Evolutionary conservation across 2,329 filamentous ascomycete genomes (phyloP).

Genomic region (Apiospora koreana): DNA sequence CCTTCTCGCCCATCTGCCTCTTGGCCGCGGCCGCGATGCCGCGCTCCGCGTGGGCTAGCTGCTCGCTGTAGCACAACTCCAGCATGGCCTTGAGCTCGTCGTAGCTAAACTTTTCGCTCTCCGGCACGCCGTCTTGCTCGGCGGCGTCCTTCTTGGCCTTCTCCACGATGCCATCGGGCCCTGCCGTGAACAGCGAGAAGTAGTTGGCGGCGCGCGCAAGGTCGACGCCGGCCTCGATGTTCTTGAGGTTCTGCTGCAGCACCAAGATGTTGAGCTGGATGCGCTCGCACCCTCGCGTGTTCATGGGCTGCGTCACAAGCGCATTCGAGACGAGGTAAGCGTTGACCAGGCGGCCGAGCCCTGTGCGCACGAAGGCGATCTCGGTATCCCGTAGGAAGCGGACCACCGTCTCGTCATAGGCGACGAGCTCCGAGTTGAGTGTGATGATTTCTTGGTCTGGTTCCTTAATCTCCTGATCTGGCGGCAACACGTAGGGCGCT

Average conservation of each 20-base stretch:
- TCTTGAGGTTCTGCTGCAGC: constrained; percentile 94
- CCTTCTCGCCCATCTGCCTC: constrained; percentile 69
- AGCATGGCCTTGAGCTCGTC: constrained; percentile 67
- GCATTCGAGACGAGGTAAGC: constrained; percentile 74
- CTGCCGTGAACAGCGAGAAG: constrained; percentile 67
- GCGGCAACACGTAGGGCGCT: constrained; percentile 61
- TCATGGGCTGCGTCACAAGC: constrained; percentile 76
- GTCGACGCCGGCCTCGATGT: constrained; percentile 73
- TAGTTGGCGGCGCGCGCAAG: constrained; percentile 66
- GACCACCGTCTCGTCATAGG: constrained; percentile 81
- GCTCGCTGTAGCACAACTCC: constrained; percentile 69
- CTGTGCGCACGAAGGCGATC: constrained; percentile 72
- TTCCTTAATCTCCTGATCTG: constrained; percentile 72
- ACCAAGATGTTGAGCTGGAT: constrained; percentile 95
- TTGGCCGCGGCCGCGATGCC: constrained; percentile 68
- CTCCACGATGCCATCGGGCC: constrained; percentile 64
- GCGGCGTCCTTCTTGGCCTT: constrained; percentile 55
- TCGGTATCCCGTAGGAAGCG: constrained; percentile 72
- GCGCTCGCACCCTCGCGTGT: constrained; percentile 76
- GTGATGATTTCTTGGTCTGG: constrained; percentile 79
- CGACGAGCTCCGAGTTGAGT: constrained; percentile 81
- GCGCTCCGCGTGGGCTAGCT: constrained; percentile 64
- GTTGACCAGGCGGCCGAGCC: constrained; percentile 78
- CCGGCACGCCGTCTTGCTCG: constrained; percentile 35
- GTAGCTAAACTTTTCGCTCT: constrained; percentile 56